Evolutionary conservation across 305 asterid genomes (phyloP).

Genomic region (Fraxinus floribunda): DNA sequence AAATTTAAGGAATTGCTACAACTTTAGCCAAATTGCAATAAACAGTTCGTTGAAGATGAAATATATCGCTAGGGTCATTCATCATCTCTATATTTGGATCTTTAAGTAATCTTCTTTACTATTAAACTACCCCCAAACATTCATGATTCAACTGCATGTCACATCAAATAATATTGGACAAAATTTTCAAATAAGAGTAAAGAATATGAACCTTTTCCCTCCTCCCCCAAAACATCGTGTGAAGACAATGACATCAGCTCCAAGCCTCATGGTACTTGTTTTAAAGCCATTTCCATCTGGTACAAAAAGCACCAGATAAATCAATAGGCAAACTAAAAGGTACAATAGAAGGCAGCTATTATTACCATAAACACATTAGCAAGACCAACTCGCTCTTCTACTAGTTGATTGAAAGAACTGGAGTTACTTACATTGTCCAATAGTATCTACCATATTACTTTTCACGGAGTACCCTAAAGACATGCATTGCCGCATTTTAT

Average conservation of each 20-base stretch:
- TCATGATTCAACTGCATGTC: neutral
- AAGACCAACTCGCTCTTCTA: neutral
- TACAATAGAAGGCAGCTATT: neutral
- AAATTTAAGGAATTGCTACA: constrained; percentile 14
- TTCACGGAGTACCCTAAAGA: constrained; percentile 93
- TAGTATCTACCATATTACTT: constrained; percentile 73
- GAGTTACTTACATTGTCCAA: constrained; percentile 77
- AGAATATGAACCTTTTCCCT: constrained; percentile 52
- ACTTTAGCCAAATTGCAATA: neutral
- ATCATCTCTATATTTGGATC: constrained; percentile 14
- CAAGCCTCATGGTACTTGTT: constrained; percentile 99
- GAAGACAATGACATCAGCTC: constrained; percentile 98
- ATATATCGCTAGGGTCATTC: neutral
- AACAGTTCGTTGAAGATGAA: constrained; percentile 14
- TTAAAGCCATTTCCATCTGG: constrained; percentile 98
- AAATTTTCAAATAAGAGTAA: neutral
- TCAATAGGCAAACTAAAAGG: constrained; percentile 22
- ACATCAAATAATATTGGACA: constrained; percentile 1
- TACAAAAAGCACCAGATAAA: constrained; percentile 21
- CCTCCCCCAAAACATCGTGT: constrained; percentile 57
- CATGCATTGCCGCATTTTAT: constrained; percentile 90
- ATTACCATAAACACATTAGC: neutral
- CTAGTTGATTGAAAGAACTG: neutral
- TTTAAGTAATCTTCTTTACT: neutral
- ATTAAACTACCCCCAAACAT: constrained; percentile 2